A percentile compares a stretch with the other conserved stretches of the same genome.
Evolutionary conservation across 2,329 filamentous ascomycete genomes (phyloP).

Genomic region (Neofusicoccum umdonicola): DNA sequence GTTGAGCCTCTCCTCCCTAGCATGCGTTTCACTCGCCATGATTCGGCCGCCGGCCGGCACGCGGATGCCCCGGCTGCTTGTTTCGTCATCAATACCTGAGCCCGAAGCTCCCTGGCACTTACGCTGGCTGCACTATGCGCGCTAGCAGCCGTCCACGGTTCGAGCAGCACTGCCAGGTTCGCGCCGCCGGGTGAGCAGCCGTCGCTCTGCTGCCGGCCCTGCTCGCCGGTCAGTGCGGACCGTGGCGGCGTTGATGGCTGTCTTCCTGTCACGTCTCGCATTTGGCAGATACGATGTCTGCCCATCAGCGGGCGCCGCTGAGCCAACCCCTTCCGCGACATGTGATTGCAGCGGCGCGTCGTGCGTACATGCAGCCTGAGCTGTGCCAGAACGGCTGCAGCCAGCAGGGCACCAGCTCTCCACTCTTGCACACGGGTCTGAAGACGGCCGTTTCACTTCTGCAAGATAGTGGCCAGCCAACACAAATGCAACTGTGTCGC

Average conservation of each 20-base stretch:
- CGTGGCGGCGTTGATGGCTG: neutral
- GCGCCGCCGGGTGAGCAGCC: neutral
- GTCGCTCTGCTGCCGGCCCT: neutral
- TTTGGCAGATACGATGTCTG: neutral
- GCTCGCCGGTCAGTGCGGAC: neutral
- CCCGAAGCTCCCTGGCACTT: constrained; percentile 8
- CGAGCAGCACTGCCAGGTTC: neutral
- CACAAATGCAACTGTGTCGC: neutral
- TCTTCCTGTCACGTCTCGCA: neutral
- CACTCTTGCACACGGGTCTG: neutral
- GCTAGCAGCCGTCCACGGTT: constrained; percentile 7
- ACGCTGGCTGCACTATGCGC: constrained; percentile 1
- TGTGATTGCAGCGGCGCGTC: neutral
- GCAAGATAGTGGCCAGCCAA: constrained; percentile 1
- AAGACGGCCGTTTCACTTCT: constrained; percentile 13
- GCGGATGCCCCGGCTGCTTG: constrained; percentile 8
- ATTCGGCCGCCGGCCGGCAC: constrained; percentile 1
- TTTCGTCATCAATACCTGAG: constrained; percentile 11
- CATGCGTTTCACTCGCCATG: neutral
- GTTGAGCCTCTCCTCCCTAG: constrained; percentile 10
- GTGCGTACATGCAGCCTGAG: neutral
- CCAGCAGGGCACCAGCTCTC: neutral
- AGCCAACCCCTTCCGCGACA: neutral
- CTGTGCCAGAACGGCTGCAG: neutral
- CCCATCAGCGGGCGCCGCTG: neutral